These are phyloP conservation scores for Sphagnum fallax DNA, from an alignment of 228 moss, liverwort and hornwort genomes.

Conservation along the genomic window DNA sequence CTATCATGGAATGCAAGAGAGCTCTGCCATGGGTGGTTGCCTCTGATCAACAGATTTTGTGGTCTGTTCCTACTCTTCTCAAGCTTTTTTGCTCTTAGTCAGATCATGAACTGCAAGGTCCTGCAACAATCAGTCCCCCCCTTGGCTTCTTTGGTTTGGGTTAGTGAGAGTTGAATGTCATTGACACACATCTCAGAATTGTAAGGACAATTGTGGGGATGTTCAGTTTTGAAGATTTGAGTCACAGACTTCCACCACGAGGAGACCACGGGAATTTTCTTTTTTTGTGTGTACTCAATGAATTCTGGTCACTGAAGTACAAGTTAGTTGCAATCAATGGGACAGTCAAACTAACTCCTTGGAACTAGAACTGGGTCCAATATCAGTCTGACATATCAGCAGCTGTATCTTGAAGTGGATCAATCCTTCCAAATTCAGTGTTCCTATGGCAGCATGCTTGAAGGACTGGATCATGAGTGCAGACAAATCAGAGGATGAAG, in stretches of 20 bases:
- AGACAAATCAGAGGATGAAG: not conserved
- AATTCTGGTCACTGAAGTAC: conserved; percentile 86
- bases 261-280: conserved; percentile 60
- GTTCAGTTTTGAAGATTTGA: too few species aligned
- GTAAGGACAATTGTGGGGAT: too few species aligned
- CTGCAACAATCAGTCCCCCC: too few species aligned
- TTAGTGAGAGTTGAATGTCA: too few species aligned
- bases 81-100: too few species aligned
- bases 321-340: conserved; percentile 69
- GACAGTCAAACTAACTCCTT: conserved; percentile 62
- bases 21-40: too few species aligned
- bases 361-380: conserved; percentile 65
- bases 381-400: conserved; percentile 82
- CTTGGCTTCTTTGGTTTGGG: too few species aligned
- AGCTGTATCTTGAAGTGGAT: conserved; percentile 79
- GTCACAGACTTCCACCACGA: conserved; percentile 50
- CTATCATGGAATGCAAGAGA: too few species aligned
- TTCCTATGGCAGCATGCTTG: conserved; percentile 95
- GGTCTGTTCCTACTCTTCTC: too few species aligned
- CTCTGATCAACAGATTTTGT: too few species aligned
- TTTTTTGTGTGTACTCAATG: conserved; percentile 76
- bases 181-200: too few species aligned
- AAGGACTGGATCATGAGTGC: conserved; percentile 76
- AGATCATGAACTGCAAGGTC: too few species aligned
- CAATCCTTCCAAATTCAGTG: conserved; percentile 86